Conservation (phyloP, 371 early-diverging fungal species). For the Mucor plumbeus region DNA sequence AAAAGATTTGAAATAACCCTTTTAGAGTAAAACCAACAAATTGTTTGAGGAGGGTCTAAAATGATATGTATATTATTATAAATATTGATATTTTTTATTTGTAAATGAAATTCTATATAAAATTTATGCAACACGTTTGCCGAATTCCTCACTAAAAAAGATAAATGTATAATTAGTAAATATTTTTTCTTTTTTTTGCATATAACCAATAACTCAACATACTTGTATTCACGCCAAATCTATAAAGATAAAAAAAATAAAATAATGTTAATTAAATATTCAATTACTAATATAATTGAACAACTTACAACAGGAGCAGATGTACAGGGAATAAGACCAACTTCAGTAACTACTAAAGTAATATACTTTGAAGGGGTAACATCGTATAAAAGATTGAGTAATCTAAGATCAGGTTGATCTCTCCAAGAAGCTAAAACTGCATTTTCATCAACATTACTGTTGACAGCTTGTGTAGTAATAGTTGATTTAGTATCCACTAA, state of each 20-base stretch:
- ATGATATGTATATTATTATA: no score
- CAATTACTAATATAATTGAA: neutral
- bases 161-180: constrained; percentile 20
- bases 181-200: no score
- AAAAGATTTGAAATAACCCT: no score
- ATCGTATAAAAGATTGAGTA: constrained; percentile 91
- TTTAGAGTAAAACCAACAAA: no score
- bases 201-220: constrained; percentile 21
- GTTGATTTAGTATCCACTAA: constrained; percentile 66
- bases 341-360: constrained; percentile 91
- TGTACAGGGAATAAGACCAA: constrained; percentile 94
- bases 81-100: neutral
- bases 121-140: constrained; percentile 37
- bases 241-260: constrained; percentile 26
- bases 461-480: constrained; percentile 24
- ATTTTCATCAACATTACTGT: constrained; percentile 23
- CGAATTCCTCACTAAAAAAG: constrained; percentile 48
- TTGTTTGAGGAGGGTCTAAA: no score
- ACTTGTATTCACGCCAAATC: constrained; percentile 66
- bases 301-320: constrained; percentile 82
- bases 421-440: constrained; percentile 67
- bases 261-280: neutral
- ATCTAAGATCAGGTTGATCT: constrained; percentile 70
- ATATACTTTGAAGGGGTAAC: constrained; percentile 94
- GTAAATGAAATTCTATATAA: constrained; percentile 7